A percentile compares a stretch with the other conserved stretches of the same genome.
phyloP scores from a whole-genome alignment of 208 protist species.

The Trypanosoma scelopori region DNA sequence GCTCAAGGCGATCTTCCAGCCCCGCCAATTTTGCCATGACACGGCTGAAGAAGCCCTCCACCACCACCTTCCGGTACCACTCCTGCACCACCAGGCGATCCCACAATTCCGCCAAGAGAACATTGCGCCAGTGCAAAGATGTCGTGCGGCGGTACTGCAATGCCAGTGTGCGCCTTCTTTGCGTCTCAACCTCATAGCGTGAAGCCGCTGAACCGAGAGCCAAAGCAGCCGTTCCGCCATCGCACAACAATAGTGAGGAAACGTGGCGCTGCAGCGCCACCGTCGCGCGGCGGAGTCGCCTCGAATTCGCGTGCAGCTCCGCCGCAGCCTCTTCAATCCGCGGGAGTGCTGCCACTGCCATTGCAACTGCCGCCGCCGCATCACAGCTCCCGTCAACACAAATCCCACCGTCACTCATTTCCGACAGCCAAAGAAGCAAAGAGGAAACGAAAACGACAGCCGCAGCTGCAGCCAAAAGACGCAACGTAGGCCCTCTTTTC shows the following conservation, averaged over 20 bases:
- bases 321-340: constrained; percentile 20
- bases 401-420: no score
- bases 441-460: no score
- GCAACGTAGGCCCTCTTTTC: no score
- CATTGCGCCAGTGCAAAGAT: not conserved
- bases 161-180: not conserved
- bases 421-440: no score
- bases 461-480: no score
- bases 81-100: constrained; percentile 10
- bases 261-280: not conserved
- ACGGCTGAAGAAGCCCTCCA: constrained; percentile 11
- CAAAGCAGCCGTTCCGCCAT: not conserved
- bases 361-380: not conserved
- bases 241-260: not conserved
- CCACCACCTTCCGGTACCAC: constrained; percentile 22
- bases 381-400: not conserved
- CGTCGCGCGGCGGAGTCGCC: constrained; percentile 10
- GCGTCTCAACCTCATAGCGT: not conserved
- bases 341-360: constrained; percentile 5
- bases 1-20: constrained; percentile 5
- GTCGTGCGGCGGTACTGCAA: not conserved
- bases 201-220: not conserved
- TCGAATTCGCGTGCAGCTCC: not conserved
- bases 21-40: constrained; percentile 6
- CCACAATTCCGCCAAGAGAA: constrained; percentile 21